phyloP scores from a whole-genome alignment of 352 stramenopile genomes.

The Globisporangium okanoganense region DNA sequence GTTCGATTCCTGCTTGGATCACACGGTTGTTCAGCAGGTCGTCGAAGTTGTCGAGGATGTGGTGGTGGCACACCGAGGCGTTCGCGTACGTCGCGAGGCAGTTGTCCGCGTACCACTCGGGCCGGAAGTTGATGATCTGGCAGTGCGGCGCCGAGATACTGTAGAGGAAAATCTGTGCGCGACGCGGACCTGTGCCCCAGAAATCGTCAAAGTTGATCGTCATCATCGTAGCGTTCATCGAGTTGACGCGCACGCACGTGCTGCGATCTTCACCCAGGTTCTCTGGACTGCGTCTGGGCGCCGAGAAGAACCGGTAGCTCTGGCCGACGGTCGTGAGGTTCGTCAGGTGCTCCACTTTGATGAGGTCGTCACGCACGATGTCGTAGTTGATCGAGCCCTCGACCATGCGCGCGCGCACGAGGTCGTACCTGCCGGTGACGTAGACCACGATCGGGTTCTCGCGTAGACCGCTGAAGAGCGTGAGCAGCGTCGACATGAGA shows the following conservation, averaged over 20 bases:
- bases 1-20: constrained; percentile 32
- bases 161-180: constrained; percentile 34
- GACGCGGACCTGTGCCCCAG: constrained; percentile 34
- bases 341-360: constrained; percentile 14
- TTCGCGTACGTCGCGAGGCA: constrained; percentile 29
- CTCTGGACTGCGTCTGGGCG: constrained; percentile 22
- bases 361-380: constrained; percentile 17
- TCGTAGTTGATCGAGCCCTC: constrained; percentile 28
- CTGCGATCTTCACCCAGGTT: constrained; percentile 39
- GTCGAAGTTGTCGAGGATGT: constrained; percentile 55
- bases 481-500: constrained; percentile 24
- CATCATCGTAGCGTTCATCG: constrained; percentile 31
- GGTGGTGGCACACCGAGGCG: constrained; percentile 31
- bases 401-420: constrained; percentile 19
- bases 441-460: constrained; percentile 31
- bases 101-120: constrained; percentile 31
- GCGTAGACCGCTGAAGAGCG: constrained; percentile 26
- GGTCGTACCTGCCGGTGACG: constrained; percentile 20
- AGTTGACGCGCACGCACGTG: constrained; percentile 39
- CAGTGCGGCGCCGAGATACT: constrained; percentile 43
- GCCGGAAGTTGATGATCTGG: constrained; percentile 35
- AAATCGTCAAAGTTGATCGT: constrained; percentile 40
- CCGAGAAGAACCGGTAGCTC: constrained; percentile 25
- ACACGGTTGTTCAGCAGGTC: constrained; percentile 23
- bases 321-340: constrained; percentile 20